Percentiles rank a stretch among this genome's conserved stretches.
These are phyloP conservation scores for Rhizopus stolonifer DNA, from an alignment of 371 early-diverging fungal genomes.

Conservation along the genomic window DNA sequence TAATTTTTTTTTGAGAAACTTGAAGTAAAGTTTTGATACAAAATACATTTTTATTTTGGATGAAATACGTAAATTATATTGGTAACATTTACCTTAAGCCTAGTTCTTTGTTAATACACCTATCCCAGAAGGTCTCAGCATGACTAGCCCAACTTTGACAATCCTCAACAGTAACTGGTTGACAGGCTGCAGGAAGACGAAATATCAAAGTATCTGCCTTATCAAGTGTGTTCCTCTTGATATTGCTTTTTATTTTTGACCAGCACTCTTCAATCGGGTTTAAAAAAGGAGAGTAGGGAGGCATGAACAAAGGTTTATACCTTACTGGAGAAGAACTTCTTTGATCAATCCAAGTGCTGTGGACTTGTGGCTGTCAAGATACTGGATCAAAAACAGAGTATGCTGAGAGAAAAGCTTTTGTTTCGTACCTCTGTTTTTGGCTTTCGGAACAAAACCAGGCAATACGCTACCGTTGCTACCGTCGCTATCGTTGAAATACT, in stretches of 20 bases:
- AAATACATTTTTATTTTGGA: background rate
- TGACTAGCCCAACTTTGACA: conserved; percentile 14
- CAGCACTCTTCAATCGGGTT: conserved; percentile 18
- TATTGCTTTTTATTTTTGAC: conserved; percentile 11
- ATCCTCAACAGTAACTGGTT: conserved; percentile 11
- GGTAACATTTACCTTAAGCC: conserved; percentile 8
- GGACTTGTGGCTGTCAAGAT: background rate
- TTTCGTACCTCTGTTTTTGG: conserved; percentile 6
- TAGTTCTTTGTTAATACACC: conserved; percentile 11
- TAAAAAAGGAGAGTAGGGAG: conserved; percentile 14
- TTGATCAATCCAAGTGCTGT: too few species aligned
- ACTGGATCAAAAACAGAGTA: background rate
- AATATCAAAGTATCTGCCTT: conserved; percentile 4
- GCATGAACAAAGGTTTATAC: conserved; percentile 8
- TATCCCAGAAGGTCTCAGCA: conserved; percentile 2
- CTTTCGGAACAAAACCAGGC: conserved; percentile 3
- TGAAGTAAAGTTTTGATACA: too few species aligned
- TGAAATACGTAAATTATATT: background rate
- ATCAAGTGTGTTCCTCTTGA: conserved; percentile 10
- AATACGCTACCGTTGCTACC: conserved; percentile 7
- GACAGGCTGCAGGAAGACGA: conserved; percentile 8
- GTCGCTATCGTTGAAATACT: conserved; percentile 13
- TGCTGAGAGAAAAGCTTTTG: background rate
- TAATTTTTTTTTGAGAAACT: too few species aligned
- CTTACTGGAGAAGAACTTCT: background rate